These are phyloP conservation scores for Sanguinoderma infundibulare DNA, from an alignment of 1,284 basidiomycete species.

Conservation along the genomic window DNA sequence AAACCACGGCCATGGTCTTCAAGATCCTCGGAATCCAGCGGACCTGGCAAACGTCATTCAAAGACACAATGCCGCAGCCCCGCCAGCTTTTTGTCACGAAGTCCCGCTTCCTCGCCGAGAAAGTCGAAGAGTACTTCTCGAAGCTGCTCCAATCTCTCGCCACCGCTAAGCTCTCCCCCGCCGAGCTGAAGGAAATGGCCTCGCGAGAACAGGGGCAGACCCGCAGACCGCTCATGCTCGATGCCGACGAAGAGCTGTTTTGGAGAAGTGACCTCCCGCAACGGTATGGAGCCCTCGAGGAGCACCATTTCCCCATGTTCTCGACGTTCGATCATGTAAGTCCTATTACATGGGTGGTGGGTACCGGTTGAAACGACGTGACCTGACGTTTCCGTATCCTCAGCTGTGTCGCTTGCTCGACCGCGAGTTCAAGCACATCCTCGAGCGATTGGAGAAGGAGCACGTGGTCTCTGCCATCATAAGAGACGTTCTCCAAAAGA, in stretches of 20 bases:
- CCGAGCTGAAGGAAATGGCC: slow-evolving; percentile 39
- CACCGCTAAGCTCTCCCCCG: slow-evolving; percentile 41
- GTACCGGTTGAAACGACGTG: not conserved
- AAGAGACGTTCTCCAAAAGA: not conserved
- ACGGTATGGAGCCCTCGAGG: slow-evolving; percentile 57
- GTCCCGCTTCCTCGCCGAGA: slow-evolving; percentile 63
- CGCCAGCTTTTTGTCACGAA: slow-evolving; percentile 78
- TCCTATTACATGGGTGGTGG: not conserved
- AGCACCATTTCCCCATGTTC: slow-evolving; percentile 73
- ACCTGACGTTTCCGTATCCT: too few species aligned
- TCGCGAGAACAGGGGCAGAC: slow-evolving; percentile 8
- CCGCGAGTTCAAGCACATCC: slow-evolving; percentile 37
- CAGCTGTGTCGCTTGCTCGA: slow-evolving; percentile 50
- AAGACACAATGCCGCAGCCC: slow-evolving; percentile 37
- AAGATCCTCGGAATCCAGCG: slow-evolving; percentile 73
- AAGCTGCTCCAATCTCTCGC: slow-evolving; percentile 55
- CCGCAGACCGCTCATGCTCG: slow-evolving; percentile 36
- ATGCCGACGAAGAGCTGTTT: slow-evolving; percentile 51
- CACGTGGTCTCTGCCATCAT: not conserved
- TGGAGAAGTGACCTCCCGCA: slow-evolving; percentile 53
- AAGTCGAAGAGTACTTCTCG: slow-evolving; percentile 67
- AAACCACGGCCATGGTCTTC: slow-evolving; percentile 77
- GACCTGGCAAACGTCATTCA: slow-evolving; percentile 43
- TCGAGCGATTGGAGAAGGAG: not conserved
- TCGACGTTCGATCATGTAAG: slow-evolving; percentile 64